A percentile compares a stretch with the other conserved stretches of the same genome.
Conservation (phyloP, 202 grass and related monocot species). For the Musa balbisiana region DNA sequence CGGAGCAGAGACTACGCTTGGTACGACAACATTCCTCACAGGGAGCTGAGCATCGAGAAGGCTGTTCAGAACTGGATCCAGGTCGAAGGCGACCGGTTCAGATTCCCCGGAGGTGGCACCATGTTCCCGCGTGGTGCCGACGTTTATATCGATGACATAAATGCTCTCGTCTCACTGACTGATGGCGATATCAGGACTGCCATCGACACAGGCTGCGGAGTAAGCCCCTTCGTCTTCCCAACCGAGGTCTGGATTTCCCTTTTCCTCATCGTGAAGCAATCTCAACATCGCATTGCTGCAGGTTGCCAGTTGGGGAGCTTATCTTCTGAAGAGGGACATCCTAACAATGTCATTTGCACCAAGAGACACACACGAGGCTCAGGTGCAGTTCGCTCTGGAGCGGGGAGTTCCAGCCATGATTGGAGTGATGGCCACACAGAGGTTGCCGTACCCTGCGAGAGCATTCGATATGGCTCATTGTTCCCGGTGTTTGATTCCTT, state of each 20-base stretch:
- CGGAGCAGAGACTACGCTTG: conserved; percentile 20
- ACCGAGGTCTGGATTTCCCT: neutral
- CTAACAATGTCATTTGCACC: conserved; percentile 87
- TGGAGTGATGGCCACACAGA: conserved; percentile 68
- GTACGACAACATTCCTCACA: conserved; percentile 25
- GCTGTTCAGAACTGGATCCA: conserved; percentile 17
- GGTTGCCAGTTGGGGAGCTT: conserved; percentile 98
- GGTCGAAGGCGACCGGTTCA: conserved; percentile 13
- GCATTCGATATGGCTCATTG: conserved; percentile 96
- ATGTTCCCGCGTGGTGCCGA: conserved; percentile 20
- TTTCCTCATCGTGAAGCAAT: too few species aligned
- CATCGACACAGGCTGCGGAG: conserved; percentile 21
- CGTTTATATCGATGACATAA: conserved; percentile 22
- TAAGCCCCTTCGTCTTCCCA: neutral
- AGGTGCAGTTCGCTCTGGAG: conserved; percentile 92
- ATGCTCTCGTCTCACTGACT: conserved; percentile 5
- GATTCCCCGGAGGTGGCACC: conserved; percentile 18
- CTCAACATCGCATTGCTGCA: conserved; percentile 1
- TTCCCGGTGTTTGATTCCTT: conserved; percentile 81
- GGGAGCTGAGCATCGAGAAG: conserved; percentile 27
- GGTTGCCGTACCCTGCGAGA: conserved; percentile 84
- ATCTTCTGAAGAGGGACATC: conserved; percentile 80
- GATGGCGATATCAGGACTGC: conserved; percentile 16
- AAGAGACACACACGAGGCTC: conserved; percentile 87
- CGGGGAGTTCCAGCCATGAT: conserved; percentile 94